Evolutionary conservation across 225 moss, liverwort and hornwort genomes (phyloP).

Genomic region (Ulota crispa): DNA sequence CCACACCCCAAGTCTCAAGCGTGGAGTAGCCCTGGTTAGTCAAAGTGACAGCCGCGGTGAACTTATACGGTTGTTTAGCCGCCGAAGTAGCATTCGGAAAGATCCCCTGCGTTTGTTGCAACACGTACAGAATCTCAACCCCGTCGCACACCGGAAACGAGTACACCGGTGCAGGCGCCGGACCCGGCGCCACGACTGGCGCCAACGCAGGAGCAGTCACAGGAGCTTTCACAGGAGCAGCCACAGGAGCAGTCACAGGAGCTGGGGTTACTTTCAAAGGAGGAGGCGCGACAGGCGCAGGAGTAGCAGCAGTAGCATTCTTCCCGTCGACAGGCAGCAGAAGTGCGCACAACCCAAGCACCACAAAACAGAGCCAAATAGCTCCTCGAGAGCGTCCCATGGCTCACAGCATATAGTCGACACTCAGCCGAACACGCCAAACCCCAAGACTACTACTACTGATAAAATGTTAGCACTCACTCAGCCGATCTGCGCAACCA

Average conservation of each 20-base stretch:
- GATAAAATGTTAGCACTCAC: too few relatives aligned
- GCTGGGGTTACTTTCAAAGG: not conserved
- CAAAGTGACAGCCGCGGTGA: slow-evolving; percentile 37
- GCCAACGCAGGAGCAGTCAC: not conserved
- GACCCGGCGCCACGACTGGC: not conserved
- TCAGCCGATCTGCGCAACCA: not conserved
- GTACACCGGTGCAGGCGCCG: not conserved
- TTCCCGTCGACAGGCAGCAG: slow-evolving; percentile 11
- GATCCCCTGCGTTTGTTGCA: not conserved
- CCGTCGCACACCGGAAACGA: slow-evolving; percentile 33
- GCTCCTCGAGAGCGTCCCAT: slow-evolving; percentile 30
- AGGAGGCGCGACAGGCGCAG: not conserved
- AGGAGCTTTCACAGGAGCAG: too few relatives aligned
- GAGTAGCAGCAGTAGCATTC: not conserved
- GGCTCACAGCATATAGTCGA: slow-evolving; percentile 20
- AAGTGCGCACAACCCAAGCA: not conserved
- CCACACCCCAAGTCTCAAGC: slow-evolving; percentile 56
- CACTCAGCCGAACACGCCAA: not conserved
- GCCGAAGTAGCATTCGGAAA: slow-evolving; percentile 31
- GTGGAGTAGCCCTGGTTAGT: slow-evolving; percentile 69
- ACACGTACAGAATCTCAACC: slow-evolving; percentile 34
- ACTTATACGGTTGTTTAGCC: slow-evolving; percentile 61
- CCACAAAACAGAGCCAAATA: not conserved
- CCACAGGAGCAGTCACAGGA: not conserved
- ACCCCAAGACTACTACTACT: not conserved